These are phyloP conservation scores for Immersiella caudata DNA, from an alignment of 495 filamentous ascomycete genomes.

Conservation along the genomic window DNA sequence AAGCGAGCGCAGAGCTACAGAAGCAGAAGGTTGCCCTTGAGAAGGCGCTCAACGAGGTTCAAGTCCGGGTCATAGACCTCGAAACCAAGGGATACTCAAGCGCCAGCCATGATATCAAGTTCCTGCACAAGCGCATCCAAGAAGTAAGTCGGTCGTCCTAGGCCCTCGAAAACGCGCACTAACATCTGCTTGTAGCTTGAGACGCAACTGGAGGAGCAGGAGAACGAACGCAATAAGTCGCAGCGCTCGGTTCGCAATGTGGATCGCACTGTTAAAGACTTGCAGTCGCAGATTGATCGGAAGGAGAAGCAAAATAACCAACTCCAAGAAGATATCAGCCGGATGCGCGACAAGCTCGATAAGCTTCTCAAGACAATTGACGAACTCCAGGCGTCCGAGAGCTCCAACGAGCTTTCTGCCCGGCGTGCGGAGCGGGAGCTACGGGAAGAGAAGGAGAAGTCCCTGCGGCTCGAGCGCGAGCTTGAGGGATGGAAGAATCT, in stretches of 20 bases:
- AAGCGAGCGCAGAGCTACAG: conserved; percentile 78
- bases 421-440: conserved; percentile 88
- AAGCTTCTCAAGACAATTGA: conserved; percentile 88
- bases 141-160: conserved; percentile 64
- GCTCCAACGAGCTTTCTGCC: conserved; percentile 73
- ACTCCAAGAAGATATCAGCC: conserved; percentile 77
- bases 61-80: conserved; percentile 85
- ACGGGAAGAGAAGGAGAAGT: conserved; percentile 85
- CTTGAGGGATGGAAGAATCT: conserved; percentile 82
- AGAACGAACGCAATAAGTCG: conserved; percentile 73
- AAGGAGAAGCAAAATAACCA: conserved; percentile 82
- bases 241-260: conserved; percentile 88
- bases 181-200: conserved; percentile 67
- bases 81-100: conserved; percentile 97
- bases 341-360: conserved; percentile 85
- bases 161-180: conserved; percentile 24
- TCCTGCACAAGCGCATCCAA: conserved; percentile 91
- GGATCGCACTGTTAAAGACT: conserved; percentile 90
- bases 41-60: conserved; percentile 88
- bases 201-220: conserved; percentile 83
- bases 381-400: conserved; percentile 86
- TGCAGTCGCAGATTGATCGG: conserved; percentile 89
- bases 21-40: conserved; percentile 91
- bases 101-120: conserved; percentile 91
- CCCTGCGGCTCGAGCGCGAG: conserved; percentile 81